phyloP scores from a whole-genome alignment of 1,284 basidiomycete species.

The Amanita bisporigera region DNA sequence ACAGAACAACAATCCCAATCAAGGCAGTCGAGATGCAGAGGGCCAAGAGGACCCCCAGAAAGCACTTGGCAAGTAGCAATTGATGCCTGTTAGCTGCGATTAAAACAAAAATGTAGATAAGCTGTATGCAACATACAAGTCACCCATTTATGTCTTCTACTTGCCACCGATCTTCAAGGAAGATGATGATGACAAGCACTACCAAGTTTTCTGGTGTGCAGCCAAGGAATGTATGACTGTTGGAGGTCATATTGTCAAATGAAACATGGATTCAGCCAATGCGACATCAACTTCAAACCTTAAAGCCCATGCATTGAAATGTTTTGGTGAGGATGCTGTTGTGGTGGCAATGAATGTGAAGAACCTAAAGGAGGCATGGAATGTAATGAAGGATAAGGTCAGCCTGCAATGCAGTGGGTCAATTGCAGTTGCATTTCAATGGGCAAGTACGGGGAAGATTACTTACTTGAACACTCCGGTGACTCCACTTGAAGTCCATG shows the following conservation, averaged over 20 bases:
- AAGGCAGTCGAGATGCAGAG: not conserved
- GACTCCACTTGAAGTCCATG: not conserved
- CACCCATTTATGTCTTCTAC: not conserved
- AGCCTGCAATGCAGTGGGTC: slow-evolving; percentile 2
- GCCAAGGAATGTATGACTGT: not conserved
- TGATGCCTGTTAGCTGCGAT: not conserved
- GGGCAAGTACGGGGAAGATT: not conserved
- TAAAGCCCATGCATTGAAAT: not conserved
- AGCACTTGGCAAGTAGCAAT: not conserved
- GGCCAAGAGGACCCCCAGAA: not conserved
- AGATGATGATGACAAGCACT: not conserved
- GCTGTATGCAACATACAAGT: not conserved
- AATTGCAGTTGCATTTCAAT: slow-evolving; percentile 2
- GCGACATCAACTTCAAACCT: slow-evolving; percentile 5
- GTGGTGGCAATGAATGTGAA: not conserved
- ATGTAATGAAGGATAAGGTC: not conserved
- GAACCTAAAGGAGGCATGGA: not conserved
- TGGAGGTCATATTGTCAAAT: not conserved
- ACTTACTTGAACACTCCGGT: not conserved
- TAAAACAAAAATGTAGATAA: not conserved
- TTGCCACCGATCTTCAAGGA: not conserved
- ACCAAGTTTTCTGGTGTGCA: not conserved
- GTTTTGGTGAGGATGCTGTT: slow-evolving; percentile 5
- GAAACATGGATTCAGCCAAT: not conserved
- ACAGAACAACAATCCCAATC: not conserved